Base-by-base conservation (phyloP, 139 green algal genomes). In the Tetraselmis chui region DNA sequence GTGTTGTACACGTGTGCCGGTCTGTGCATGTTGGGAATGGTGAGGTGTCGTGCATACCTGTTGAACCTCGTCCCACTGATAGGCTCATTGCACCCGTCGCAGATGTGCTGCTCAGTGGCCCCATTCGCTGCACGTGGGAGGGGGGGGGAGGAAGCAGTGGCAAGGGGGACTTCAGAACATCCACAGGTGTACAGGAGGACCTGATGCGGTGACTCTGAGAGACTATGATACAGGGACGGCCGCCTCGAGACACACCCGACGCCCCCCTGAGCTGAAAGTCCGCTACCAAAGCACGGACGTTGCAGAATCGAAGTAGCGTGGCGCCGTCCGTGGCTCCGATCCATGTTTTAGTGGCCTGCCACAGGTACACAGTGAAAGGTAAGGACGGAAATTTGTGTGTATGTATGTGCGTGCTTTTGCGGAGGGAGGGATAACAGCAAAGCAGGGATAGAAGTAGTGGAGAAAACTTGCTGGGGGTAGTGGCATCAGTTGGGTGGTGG, bases 261-360 rank as follows among this genome's bases (percentile, higher is more conserved):
- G 45, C 45, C 11, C 45, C 45, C 11, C 5, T 5, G 23, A 67
- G 45, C 45, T 67, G 45, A 18, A 88, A 88, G 28, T 88, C 82
- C 11, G 86, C 77, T 5, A 88, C 83, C 23, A 32, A 24, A n/a
- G 82, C 84, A n/a, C 75, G 78, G 22, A 86, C 30, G 1, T 83
- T 83, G 45, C 86, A 88, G 30, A 29, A 81, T 1, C 84, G 79
- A 32, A 88, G 76, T 1, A 88, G 32, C 75, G 82, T 31, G 2
- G 84, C 84, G 31, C 23, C 84, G 29, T 88, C 84, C 25, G 84
- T 88, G 2, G 77, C 80, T 1, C 84, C 84, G n/a, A 88, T 86
- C 84, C 84, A 88, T 30, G 86, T 88, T 30, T 79, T 29, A 2
- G 45, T 67, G 11, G 11, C 45, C 45, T 67, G 45, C 45, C 11